phyloP scores from a whole-genome alignment of 1,139 yeast species.

The Geotrichum macrosporum region DNA sequence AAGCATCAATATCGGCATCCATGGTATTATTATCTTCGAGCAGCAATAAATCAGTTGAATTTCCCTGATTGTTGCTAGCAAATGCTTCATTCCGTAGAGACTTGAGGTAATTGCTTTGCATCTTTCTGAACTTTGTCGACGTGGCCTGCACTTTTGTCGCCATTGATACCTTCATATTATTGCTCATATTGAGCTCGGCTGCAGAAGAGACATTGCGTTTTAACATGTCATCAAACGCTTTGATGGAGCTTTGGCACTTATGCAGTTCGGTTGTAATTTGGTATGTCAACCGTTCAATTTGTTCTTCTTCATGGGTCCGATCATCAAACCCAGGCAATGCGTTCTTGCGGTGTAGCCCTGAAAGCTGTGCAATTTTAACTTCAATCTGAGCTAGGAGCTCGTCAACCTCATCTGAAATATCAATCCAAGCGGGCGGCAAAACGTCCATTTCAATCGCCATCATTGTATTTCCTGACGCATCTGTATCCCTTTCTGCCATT shows the following conservation, averaged over 20 bases:
- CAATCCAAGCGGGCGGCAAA: conserved; percentile 75
- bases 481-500: conserved; percentile 36
- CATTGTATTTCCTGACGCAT: too few species aligned
- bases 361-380: conserved; percentile 52
- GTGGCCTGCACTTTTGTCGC: conserved; percentile 80
- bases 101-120: conserved; percentile 85
- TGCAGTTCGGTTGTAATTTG: conserved; percentile 71
- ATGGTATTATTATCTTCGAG: conserved; percentile 14
- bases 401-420: conserved; percentile 69
- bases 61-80: conserved; percentile 23
- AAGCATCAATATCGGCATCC: conserved; percentile 42
- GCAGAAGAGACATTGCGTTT: conserved; percentile 39
- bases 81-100: conserved; percentile 40
- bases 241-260: conserved; percentile 68
- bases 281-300: conserved; percentile 72
- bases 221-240: conserved; percentile 54
- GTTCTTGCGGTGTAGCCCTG: conserved; percentile 70
- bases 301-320: conserved; percentile 61
- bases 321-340: conserved; percentile 84
- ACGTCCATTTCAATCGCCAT: conserved; percentile 42
- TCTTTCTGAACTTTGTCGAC: conserved; percentile 71
- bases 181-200: conserved; percentile 59
- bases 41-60: not conserved
- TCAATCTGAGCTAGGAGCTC: conserved; percentile 50
- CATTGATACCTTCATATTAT: conserved; percentile 75